Evolutionary conservation across 495 filamentous ascomycete species (phyloP).

Genomic region (Gamarada debralockiae): DNA sequence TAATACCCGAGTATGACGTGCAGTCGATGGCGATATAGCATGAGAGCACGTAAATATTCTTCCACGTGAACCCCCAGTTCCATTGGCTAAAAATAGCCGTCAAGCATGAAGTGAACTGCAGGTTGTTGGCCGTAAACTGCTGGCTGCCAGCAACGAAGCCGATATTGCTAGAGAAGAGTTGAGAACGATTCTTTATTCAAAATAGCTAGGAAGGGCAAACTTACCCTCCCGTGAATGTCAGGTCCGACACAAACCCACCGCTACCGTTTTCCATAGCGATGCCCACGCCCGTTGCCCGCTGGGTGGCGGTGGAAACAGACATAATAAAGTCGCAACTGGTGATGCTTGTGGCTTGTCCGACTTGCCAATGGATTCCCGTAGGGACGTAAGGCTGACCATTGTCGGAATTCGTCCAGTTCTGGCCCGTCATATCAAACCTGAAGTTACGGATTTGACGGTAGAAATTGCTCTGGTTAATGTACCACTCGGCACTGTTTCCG

Average conservation of each 20-base stretch:
- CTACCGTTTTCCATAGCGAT: constrained; percentile 43
- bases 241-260: constrained; percentile 28
- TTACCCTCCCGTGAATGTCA: constrained; percentile 20
- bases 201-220: no score
- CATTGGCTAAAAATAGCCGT: constrained; percentile 49
- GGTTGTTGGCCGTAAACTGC: constrained; percentile 74
- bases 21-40: constrained; percentile 7
- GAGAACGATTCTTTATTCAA: no score
- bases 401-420: constrained; percentile 18
- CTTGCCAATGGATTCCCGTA: constrained; percentile 42
- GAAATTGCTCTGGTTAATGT: constrained; percentile 38
- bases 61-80: constrained; percentile 34
- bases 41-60: no score
- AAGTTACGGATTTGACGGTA: constrained; percentile 41
- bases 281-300: constrained; percentile 30
- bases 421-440: constrained; percentile 34
- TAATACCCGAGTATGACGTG: not conserved
- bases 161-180: no score
- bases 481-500: constrained; percentile 23
- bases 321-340: constrained; percentile 38
- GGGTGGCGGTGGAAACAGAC: no score
- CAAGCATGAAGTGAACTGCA: constrained; percentile 55
- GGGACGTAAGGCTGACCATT: no score
- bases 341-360: constrained; percentile 39
- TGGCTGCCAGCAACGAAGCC: constrained; percentile 78